Conservation (phyloP, 2,329 filamentous ascomycete species). For the Ophiocordyceps sinensis region DNA sequence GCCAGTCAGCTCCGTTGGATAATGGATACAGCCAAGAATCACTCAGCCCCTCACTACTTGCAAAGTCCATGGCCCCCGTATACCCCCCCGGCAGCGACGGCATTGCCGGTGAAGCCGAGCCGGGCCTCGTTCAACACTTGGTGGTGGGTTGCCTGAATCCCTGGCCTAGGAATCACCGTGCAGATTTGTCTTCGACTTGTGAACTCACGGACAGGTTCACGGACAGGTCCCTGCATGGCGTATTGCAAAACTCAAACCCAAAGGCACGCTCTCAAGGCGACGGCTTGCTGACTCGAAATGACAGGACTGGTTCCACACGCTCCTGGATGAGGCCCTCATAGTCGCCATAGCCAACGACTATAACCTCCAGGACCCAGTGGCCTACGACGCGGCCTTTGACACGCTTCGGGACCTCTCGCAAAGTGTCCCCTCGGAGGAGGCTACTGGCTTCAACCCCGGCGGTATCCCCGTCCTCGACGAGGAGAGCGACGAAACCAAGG, state of each 20-base stretch:
- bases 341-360: slow-evolving; percentile 64
- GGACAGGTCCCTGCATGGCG: no score
- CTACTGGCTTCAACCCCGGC: slow-evolving; percentile 64
- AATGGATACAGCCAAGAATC: neutral
- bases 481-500: slow-evolving; percentile 8
- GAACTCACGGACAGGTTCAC: no score
- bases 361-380: slow-evolving; percentile 38
- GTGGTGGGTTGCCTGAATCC: slow-evolving; percentile 12
- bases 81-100: slow-evolving; percentile 1
- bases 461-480: slow-evolving; percentile 40
- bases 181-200: no score
- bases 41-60: neutral
- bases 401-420: slow-evolving; percentile 52
- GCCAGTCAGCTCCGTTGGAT: neutral
- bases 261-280: neutral
- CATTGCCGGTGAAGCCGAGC: slow-evolving; percentile 11
- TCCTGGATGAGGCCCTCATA: slow-evolving; percentile 65
- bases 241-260: no score
- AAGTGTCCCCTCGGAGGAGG: slow-evolving; percentile 51
- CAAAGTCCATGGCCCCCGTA: neutral
- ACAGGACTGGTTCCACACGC: slow-evolving; percentile 57
- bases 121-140: slow-evolving; percentile 12
- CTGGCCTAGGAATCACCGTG: no score
- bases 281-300: neutral
- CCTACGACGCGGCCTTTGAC: slow-evolving; percentile 39